Conservation (phyloP, 768 basidiomycete species). For the Phylloporus scabripes region DNA sequence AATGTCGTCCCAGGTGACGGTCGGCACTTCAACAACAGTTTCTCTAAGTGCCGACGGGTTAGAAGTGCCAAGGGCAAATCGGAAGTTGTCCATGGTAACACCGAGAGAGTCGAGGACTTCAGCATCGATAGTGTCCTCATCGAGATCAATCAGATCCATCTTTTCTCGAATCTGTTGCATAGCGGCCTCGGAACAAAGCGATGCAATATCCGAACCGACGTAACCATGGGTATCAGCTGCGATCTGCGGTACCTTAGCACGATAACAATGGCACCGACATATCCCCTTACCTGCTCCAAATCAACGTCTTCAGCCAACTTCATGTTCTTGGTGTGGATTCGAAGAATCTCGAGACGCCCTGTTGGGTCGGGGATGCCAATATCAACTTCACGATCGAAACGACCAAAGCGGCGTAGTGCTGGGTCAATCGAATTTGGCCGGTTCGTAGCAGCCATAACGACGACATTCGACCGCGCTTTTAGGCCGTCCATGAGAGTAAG, state of each 20-base stretch:
- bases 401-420: constrained; percentile 96
- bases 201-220: constrained; percentile 96
- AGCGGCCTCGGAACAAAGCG: constrained; percentile 97
- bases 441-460: constrained; percentile 99
- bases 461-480: constrained; percentile 97
- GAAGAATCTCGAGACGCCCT: constrained; percentile 96
- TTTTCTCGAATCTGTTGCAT: constrained; percentile 99
- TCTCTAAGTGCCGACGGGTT: constrained; percentile 99
- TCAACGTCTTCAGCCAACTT: constrained; percentile 96
- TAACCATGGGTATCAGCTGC: constrained; percentile 99
- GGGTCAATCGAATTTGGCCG: constrained; percentile 99
- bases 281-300: constrained; percentile 69
- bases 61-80: constrained; percentile 94
- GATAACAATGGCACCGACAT: background rate
- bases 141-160: constrained; percentile 96
- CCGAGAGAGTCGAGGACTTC: constrained; percentile 98
- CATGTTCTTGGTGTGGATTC: constrained; percentile 99
- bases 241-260: constrained; percentile 47
- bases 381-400: constrained; percentile 99
- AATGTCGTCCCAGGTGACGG: constrained; percentile 98
- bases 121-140: constrained; percentile 98
- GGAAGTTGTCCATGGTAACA: constrained; percentile 99
- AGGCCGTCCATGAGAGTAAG: constrained; percentile 99
- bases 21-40: constrained; percentile 98
- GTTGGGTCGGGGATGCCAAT: constrained; percentile 99